Conservation (phyloP, 2,329 filamentous ascomycete species). For the Escovopsis weberi region DNA sequence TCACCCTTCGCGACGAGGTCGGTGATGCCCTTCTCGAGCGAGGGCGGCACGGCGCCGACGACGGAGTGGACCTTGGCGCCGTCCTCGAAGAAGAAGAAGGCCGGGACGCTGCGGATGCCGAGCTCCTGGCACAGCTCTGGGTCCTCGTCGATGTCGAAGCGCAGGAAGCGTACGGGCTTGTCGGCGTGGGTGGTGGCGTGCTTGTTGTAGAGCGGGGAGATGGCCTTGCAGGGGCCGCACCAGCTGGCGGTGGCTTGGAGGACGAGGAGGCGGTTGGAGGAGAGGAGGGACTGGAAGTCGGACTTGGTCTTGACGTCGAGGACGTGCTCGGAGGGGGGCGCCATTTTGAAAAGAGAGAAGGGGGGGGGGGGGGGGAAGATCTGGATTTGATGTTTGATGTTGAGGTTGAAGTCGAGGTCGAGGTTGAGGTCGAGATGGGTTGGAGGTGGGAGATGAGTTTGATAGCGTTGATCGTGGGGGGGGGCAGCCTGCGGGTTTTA, state of each 20-base stretch:
- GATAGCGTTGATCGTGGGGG: too few species aligned
- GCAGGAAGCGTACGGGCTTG: slow-evolving; percentile 37
- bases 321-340: slow-evolving; percentile 8
- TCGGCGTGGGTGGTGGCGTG: slow-evolving; percentile 26
- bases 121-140: slow-evolving; percentile 35
- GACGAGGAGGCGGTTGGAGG: slow-evolving; percentile 34
- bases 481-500: too few species aligned
- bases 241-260: slow-evolving; percentile 45
- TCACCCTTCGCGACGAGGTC: slow-evolving; percentile 7
- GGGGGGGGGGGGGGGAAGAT: neutral
- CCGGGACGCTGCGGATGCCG: slow-evolving; percentile 40
- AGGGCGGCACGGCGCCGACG: slow-evolving; percentile 22
- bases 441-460: too few species aligned
- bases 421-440: too few species aligned
- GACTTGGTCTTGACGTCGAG: slow-evolving; percentile 25
- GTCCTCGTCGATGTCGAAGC: slow-evolving; percentile 43
- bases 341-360: neutral
- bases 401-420: neutral
- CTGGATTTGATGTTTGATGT: neutral
- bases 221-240: slow-evolving; percentile 47
- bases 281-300: slow-evolving; percentile 35
- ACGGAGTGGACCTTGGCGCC: slow-evolving; percentile 32
- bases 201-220: slow-evolving; percentile 38
- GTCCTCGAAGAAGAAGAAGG: slow-evolving; percentile 45
- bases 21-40: slow-evolving; percentile 17